These are phyloP conservation scores for Penicillium tannophilum DNA, from an alignment of 495 filamentous ascomycete species.

Conservation along the genomic window DNA sequence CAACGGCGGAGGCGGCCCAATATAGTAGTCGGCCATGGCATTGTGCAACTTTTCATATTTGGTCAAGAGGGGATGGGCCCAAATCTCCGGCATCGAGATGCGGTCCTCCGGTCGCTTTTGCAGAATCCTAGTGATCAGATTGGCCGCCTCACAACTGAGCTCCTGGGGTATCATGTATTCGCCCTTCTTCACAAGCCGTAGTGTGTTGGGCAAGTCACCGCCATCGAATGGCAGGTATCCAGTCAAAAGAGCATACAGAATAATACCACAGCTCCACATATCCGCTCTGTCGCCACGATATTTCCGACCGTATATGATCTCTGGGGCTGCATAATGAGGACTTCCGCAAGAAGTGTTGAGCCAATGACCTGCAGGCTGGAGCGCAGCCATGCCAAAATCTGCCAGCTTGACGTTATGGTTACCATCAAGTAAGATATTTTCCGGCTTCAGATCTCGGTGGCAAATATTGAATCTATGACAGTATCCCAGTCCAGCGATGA, in stretches of 20 bases:
- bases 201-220: conserved; percentile 55
- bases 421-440: conserved; percentile 86
- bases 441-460: conserved; percentile 94
- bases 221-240: conserved; percentile 84
- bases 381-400: conserved; percentile 96
- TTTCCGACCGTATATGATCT: conserved; percentile 68
- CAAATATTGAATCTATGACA: conserved; percentile 93
- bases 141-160: conserved; percentile 70
- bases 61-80: conserved; percentile 77
- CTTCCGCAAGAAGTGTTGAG: conserved; percentile 91
- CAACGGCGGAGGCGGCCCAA: conserved; percentile 56
- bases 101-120: conserved; percentile 71
- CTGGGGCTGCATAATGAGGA: conserved; percentile 93
- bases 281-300: conserved; percentile 87
- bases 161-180: conserved; percentile 69
- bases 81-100: conserved; percentile 77
- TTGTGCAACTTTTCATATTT: conserved; percentile 73
- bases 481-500: conserved; percentile 88
- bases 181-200: conserved; percentile 68
- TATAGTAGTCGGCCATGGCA: conserved; percentile 48
- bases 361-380: conserved; percentile 76
- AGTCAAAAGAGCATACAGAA: conserved; percentile 80
- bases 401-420: conserved; percentile 81
- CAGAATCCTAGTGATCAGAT: conserved; percentile 77
- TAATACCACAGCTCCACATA: conserved; percentile 93